Conservation (phyloP, 2,329 filamentous ascomycete genomes). For the Neocatenulostroma microsporum region DNA sequence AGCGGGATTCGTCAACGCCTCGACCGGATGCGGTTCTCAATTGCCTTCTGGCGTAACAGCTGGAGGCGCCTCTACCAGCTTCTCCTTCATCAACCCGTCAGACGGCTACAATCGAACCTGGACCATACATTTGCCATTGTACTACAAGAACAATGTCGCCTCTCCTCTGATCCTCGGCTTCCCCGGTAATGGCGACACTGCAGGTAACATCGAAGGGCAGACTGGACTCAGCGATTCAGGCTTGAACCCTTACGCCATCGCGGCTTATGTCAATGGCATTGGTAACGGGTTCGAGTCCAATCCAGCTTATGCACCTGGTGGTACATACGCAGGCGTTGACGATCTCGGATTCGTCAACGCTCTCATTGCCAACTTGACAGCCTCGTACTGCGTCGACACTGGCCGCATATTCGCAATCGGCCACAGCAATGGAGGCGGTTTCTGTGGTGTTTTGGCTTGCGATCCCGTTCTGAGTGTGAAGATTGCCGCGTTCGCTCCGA, state of each 20-base stretch:
- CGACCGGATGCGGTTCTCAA: conserved; percentile 18
- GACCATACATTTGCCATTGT: conserved; percentile 31
- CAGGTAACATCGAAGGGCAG: conserved; percentile 32
- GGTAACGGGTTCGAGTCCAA: conserved; percentile 14
- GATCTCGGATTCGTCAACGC: conserved; percentile 39
- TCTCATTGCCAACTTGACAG: conserved; percentile 33
- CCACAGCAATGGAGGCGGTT: conserved; percentile 50
- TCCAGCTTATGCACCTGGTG: conserved; percentile 7
- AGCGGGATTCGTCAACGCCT: conserved; percentile 11
- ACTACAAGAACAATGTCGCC: conserved; percentile 32
- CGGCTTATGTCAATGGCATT: conserved; percentile 36
- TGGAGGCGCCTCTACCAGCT: conserved; percentile 14
- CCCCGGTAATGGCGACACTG: conserved; percentile 34
- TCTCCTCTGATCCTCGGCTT: conserved; percentile 40
- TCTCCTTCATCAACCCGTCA: conserved; percentile 13
- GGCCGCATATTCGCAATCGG: conserved; percentile 39
- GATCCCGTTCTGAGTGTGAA: conserved; percentile 32
- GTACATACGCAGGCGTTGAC: conserved; percentile 13
- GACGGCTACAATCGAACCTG: conserved; percentile 29
- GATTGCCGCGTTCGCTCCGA: conserved; percentile 44
- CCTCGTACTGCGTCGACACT: conserved; percentile 39
- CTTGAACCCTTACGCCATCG: conserved; percentile 37
- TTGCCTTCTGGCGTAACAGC: conserved; percentile 15
- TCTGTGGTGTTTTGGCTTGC: conserved; percentile 42
- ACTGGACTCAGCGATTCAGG: conserved; percentile 37